Evolutionary conservation across 257 asterid genomes (phyloP).

Genomic region (Solanum ossicruentum): DNA sequence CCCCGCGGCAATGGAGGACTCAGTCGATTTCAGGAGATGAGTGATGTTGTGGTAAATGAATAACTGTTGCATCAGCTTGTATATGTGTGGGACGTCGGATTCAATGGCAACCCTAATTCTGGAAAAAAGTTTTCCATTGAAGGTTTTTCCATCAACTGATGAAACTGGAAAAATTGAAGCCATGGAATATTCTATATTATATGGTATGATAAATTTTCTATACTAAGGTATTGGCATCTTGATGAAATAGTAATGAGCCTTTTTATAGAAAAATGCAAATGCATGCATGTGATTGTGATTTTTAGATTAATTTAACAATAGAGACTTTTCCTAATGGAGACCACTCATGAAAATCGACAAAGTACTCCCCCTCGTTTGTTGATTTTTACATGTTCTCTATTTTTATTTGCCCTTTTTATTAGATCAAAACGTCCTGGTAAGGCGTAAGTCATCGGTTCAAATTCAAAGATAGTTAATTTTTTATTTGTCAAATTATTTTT

Average conservation of each 20-base stretch:
- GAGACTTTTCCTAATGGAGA: too few species aligned
- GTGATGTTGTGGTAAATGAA: neutral
- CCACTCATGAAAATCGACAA: too few species aligned
- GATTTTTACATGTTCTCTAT: too few species aligned
- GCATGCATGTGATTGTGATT: neutral
- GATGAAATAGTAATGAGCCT: neutral
- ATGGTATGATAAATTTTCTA: neutral
- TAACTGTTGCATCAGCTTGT: neutral
- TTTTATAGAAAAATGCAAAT: neutral
- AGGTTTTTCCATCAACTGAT: neutral
- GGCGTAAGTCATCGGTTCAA: too few species aligned
- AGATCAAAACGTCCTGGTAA: fast-evolving
- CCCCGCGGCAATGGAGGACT: neutral
- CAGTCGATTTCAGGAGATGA: neutral
- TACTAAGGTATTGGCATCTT: neutral
- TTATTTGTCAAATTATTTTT: too few species aligned
- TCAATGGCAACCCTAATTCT: neutral
- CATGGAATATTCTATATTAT: neutral
- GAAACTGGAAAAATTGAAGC: neutral
- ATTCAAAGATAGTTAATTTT: fast-evolving
- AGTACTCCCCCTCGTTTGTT: too few species aligned
- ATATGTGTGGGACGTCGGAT: neutral
- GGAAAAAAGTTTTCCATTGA: neutral
- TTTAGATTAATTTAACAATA: neutral
- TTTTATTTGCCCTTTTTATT: too few species aligned